A percentile compares a stretch with the other conserved stretches of the same genome.
These are phyloP conservation scores for Schizosaccharomyces osmophilus DNA, from an alignment of 805 yeast genomes.

Conservation along the genomic window DNA sequence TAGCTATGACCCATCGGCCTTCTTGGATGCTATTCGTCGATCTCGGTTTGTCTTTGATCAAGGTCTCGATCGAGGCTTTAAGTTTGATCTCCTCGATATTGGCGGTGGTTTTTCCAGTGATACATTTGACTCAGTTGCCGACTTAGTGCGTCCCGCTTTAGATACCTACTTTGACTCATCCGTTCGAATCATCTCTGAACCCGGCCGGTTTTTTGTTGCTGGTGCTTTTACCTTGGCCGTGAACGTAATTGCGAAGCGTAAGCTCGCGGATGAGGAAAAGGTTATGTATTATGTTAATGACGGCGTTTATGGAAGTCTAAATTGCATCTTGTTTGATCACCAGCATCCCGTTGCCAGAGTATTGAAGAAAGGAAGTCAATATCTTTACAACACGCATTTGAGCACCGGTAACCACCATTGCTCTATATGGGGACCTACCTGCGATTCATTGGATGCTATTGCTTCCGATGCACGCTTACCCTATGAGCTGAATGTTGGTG, in stretches of 20 bases:
- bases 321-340: conserved; percentile 81
- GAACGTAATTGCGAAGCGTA: conserved; percentile 66
- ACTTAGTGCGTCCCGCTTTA: conserved; percentile 30
- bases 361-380: conserved; percentile 28
- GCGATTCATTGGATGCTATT: conserved; percentile 86
- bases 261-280: conserved; percentile 13
- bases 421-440: conserved; percentile 95
- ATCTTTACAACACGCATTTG: conserved; percentile 11
- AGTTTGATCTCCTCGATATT: conserved; percentile 42
- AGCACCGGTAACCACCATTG: conserved; percentile 6
- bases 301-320: conserved; percentile 87
- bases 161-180: conserved; percentile 32
- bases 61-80: conserved; percentile 24
- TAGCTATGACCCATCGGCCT: conserved; percentile 44
- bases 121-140: conserved; percentile 32
- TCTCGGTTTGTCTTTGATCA: conserved; percentile 41
- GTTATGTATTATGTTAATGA: conserved; percentile 68
- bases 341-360: conserved; percentile 53
- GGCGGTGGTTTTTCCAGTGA: conserved; percentile 77
- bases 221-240: conserved; percentile 65
- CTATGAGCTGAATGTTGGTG: conserved; percentile 51
- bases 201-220: conserved; percentile 77
- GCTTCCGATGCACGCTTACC: conserved; percentile 27
- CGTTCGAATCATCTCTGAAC: conserved; percentile 59
- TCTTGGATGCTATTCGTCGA: conserved; percentile 47